Conservation (phyloP, 2,329 filamentous ascomycete genomes). For the Scytalidium lignicola region DNA sequence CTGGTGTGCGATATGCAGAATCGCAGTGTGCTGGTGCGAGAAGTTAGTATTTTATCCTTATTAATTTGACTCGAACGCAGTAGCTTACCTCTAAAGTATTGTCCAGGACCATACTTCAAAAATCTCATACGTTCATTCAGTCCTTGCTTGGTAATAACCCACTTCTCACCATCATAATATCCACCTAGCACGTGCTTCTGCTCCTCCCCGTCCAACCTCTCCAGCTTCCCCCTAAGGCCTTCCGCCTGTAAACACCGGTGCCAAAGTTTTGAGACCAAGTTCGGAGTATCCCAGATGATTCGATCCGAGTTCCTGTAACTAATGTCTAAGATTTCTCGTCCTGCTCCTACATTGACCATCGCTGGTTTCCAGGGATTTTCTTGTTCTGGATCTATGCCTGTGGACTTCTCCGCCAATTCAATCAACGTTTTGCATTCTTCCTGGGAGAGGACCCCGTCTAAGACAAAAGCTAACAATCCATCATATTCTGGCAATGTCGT, state of each 20-base stretch:
- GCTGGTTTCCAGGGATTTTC: conserved; percentile 58
- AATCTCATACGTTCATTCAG: conserved; percentile 73
- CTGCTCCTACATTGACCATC: conserved; percentile 60
- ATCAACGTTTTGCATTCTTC: conserved; percentile 57
- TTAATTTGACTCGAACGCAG: conserved; percentile 6
- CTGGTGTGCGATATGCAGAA: conserved; percentile 45
- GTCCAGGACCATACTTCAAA: conserved; percentile 63
- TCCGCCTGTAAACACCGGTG: conserved; percentile 46
- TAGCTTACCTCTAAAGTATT: conserved; percentile 60
- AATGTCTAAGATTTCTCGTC: conserved; percentile 50
- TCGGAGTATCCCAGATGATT: conserved; percentile 67
- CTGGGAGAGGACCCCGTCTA: conserved; percentile 56
- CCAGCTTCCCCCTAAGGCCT: conserved; percentile 37
- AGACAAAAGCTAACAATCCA: conserved; percentile 51
- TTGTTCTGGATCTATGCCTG: conserved; percentile 34
- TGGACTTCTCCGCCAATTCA: conserved; percentile 39
- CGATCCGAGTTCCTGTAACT: conserved; percentile 66
- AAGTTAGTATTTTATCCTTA: conserved; percentile 12
- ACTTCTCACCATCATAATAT: conserved; percentile 8
- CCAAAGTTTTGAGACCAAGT: conserved; percentile 59
- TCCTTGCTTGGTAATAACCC: conserved; percentile 26
- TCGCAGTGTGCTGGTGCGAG: conserved; percentile 56
- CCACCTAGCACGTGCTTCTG: conserved; percentile 26
- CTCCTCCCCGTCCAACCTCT: conserved; percentile 23
- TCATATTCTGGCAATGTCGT: conserved; percentile 48